Conservation (phyloP, 2,329 filamentous ascomycete species). For the Colletotrichum cereale region DNA sequence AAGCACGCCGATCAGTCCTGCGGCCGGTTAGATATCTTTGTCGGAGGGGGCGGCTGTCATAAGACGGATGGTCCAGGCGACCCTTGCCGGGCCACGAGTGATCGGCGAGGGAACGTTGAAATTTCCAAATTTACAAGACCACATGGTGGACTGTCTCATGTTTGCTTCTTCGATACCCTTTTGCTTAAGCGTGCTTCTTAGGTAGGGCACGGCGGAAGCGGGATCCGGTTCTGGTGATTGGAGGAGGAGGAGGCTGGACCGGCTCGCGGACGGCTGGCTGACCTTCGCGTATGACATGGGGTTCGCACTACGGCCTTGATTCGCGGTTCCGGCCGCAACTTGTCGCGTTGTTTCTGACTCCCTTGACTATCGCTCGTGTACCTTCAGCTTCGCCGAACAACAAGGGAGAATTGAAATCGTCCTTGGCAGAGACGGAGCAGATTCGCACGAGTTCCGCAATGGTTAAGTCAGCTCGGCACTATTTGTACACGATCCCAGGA, state of each 20-base stretch:
- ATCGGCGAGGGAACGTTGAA: background rate
- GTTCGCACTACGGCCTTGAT: too few species aligned
- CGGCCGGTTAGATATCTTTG: background rate
- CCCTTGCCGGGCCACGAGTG: background rate
- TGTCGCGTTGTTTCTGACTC: background rate
- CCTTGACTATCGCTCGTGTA: background rate
- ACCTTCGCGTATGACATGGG: background rate
- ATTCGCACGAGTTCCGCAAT: background rate
- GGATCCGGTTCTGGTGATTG: background rate
- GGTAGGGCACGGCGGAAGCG: background rate
- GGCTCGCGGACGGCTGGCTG: background rate
- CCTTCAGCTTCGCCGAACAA: background rate
- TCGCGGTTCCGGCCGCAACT: too few species aligned
- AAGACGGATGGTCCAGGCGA: background rate
- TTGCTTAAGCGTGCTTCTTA: background rate
- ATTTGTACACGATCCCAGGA: background rate
- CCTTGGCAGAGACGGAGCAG: background rate
- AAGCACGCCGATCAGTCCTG: background rate
- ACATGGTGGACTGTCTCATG: background rate
- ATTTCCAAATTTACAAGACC: background rate
- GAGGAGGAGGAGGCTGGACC: background rate
- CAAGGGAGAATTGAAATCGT: background rate
- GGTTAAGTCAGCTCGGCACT: background rate
- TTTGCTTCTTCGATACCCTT: background rate
- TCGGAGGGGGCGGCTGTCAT: background rate